Evolutionary conservation across 2,329 filamentous ascomycete species (phyloP).

Genomic region (Ceratocystis alfenasii): DNA sequence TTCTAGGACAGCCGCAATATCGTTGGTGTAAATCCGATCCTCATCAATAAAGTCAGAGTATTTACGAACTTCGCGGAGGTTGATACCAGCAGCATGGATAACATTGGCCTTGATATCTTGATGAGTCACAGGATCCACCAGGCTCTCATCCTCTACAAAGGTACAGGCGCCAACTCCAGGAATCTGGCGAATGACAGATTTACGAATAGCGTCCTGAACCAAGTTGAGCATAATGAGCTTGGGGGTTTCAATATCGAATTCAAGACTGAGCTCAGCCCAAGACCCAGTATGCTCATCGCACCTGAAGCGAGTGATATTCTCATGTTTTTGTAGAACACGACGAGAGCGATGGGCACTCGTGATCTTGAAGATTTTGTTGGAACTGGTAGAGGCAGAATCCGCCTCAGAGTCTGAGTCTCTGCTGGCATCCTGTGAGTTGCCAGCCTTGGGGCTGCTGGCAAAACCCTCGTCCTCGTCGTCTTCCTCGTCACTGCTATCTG

Average conservation of each 20-base stretch:
- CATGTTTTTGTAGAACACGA: conserved; percentile 50
- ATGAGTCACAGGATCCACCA: conserved; percentile 37
- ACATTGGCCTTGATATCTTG: conserved; percentile 41
- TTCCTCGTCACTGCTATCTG: conserved; percentile 40
- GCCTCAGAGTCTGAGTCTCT: conserved; percentile 25
- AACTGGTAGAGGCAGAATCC: conserved; percentile 27
- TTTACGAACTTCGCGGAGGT: conserved; percentile 80
- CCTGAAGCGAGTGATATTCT: conserved; percentile 61
- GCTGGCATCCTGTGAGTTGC: conserved; percentile 24
- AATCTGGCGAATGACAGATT: conserved; percentile 79
- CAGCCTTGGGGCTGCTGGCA: conserved; percentile 35
- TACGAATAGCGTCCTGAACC: conserved; percentile 67
- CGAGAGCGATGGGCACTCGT: conserved; percentile 38
- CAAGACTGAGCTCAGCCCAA: conserved; percentile 70
- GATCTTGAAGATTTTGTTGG: conserved; percentile 24
- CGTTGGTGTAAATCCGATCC: conserved; percentile 79
- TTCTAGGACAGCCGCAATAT: conserved; percentile 71
- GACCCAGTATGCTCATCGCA: conserved; percentile 64
- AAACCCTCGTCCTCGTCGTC: conserved; percentile 42
- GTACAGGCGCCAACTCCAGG: conserved; percentile 62
- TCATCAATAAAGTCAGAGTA: conserved; percentile 78
- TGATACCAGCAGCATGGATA: conserved; percentile 73
- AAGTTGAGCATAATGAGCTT: conserved; percentile 90
- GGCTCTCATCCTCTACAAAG: conserved; percentile 48
- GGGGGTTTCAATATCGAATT: conserved; percentile 65